Conservation (phyloP, 2,329 filamentous ascomycete genomes). For the Exophiala dermatitidis region DNA sequence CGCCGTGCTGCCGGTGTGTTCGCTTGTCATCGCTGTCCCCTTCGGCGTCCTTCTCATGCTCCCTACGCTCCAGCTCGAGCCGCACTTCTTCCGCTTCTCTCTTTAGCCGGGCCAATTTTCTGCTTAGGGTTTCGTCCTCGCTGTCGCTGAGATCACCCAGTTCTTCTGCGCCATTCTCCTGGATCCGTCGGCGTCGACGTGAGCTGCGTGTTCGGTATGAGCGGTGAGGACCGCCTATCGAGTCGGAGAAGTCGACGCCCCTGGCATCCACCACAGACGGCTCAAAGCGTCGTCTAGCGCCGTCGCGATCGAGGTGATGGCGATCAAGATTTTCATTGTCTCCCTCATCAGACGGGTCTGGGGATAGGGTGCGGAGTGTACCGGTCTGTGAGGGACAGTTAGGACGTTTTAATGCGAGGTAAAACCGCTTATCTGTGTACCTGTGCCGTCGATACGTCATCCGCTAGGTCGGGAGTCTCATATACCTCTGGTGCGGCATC, state of each 20-base stretch:
- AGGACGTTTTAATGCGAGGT: neutral
- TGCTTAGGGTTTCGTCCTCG: slow-evolving; percentile 68
- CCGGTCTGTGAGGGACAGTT: slow-evolving; percentile 40
- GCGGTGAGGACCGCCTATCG: slow-evolving; percentile 72
- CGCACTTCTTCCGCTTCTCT: slow-evolving; percentile 73
- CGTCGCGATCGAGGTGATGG: slow-evolving; percentile 65
- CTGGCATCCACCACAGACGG: slow-evolving; percentile 67
- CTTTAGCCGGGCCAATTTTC: slow-evolving; percentile 72
- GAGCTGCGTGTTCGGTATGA: slow-evolving; percentile 72
- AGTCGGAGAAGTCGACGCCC: slow-evolving; percentile 82
- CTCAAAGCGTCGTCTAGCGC: slow-evolving; percentile 73
- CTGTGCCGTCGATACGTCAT: slow-evolving; percentile 78
- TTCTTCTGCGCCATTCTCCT: slow-evolving; percentile 47
- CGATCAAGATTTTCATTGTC: slow-evolving; percentile 61
- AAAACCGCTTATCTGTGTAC: slow-evolving; percentile 39
- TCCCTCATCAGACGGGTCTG: slow-evolving; percentile 47
- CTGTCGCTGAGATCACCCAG: slow-evolving; percentile 59
- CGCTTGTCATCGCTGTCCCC: slow-evolving; percentile 29
- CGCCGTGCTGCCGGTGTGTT: slow-evolving; percentile 15
- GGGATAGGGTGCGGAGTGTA: slow-evolving; percentile 51
- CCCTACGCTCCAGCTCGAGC: slow-evolving; percentile 39
- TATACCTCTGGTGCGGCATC: slow-evolving; percentile 92
- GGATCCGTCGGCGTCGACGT: slow-evolving; percentile 45
- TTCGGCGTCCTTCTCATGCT: slow-evolving; percentile 47
- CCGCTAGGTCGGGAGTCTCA: slow-evolving; percentile 87